These are phyloP conservation scores for Carex kokanica DNA, from an alignment of 176 grass and related monocot species.

Conservation along the genomic window DNA sequence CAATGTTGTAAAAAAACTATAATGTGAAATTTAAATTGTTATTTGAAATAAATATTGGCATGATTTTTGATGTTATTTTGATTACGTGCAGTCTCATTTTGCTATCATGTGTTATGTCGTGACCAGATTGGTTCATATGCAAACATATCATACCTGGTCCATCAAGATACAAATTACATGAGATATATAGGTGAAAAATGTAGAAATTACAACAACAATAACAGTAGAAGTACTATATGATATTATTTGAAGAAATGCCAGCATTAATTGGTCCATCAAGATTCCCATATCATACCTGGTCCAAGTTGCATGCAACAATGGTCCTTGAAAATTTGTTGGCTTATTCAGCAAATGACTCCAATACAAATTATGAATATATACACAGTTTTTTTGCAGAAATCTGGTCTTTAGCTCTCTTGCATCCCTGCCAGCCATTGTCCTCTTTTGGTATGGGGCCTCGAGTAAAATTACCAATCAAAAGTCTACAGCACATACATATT, in stretches of 20 bases:
- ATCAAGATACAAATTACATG: too few relatives aligned
- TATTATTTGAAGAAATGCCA: not conserved
- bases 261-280: constrained; percentile 9
- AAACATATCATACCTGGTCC: too few relatives aligned
- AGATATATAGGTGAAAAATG: not conserved
- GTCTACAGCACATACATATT: not conserved
- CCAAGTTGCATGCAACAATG: constrained; percentile 7
- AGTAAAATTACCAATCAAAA: not conserved
- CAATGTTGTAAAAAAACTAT: too few relatives aligned
- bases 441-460: constrained; percentile 2
- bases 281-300: constrained; percentile 2
- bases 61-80: too few relatives aligned
- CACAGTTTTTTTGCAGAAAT: constrained; percentile 22
- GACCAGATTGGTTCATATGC: too few relatives aligned
- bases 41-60: too few relatives aligned
- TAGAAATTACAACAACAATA: not conserved
- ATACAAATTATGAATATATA: constrained; percentile 22
- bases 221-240: not conserved
- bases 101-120: too few relatives aligned
- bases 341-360: not conserved
- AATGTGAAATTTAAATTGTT: too few relatives aligned
- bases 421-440: constrained; percentile 8
- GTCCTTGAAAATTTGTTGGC: constrained; percentile 11
- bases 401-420: constrained; percentile 17
- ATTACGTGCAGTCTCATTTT: too few relatives aligned